Base-by-base conservation (phyloP, 1,139 yeast genomes). In the Pneumocystis oryctolagi region DNA sequence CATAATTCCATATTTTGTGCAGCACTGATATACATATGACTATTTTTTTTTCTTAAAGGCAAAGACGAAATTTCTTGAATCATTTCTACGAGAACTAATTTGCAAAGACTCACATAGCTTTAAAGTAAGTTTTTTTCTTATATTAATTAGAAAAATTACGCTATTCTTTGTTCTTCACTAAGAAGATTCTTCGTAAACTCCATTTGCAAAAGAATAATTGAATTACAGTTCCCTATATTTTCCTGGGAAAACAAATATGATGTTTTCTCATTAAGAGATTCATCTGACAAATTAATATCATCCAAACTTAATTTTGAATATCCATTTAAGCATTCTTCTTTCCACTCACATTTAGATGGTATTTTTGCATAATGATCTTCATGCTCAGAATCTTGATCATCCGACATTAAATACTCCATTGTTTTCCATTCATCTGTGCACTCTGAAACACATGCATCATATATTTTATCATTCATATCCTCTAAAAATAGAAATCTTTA, bases 281-380 rank as follows among this genome's bases (percentile, higher is more conserved):
- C 83, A 28, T 83, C 78, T 67, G 87, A 87, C 67, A 84, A 83
- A 32, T 84, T 85, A 42, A 94, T 95, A 71, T 92, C 97, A 69
- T 89, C 95, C 2, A 86, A 87, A 57, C 90, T 89, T 14, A 94
- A 86, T 69, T 95, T 84, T 0, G 98, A 92, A 71, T 94, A 92
- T 0, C 95, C 97, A 64, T 78, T 65, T 70, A 73, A 73, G 1
- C 74, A 76, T 32, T 71, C 68, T 39, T 68, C 65, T 32, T 68
- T 64, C 63, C 67, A 69, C 53, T 67, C 73, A 14, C 71, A 70
- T 18, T 70, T 69, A 39, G 67, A 69, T 6, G 66, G 18, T 18
- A 37, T 66, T n/a, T 66, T 65, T 20, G 35, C 9, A 39, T 9
- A 20, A 12, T 14, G 30, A 25, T 57, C 25, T 16, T 34, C 20